These are phyloP conservation scores for Apiosordaria backusii DNA, from an alignment of 495 filamentous ascomycete genomes.

Conservation along the genomic window DNA sequence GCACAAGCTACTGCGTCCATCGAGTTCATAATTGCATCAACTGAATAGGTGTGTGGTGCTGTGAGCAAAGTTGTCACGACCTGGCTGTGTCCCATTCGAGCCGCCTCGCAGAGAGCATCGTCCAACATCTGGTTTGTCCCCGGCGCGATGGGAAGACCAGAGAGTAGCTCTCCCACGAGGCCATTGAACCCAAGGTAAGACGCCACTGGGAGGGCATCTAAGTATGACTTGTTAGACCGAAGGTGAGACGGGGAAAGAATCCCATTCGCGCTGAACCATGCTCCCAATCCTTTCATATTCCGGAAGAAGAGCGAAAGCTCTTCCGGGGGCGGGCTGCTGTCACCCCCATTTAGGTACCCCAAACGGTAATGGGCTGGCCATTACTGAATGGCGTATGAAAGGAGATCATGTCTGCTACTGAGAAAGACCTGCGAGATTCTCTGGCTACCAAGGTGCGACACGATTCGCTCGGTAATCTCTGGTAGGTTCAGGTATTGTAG, in stretches of 20 bases:
- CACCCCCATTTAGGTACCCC: neutral
- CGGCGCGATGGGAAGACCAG: no score
- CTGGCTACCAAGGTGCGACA: no score
- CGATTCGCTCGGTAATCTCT: no score
- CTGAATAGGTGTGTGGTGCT: neutral
- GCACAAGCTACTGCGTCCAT: neutral
- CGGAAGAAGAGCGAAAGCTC: neutral
- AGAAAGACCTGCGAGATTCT: neutral
- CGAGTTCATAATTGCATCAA: neutral
- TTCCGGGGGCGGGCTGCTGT: neutral
- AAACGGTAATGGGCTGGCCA: neutral
- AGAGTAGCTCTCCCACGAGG: neutral
- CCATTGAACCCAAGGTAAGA: neutral
- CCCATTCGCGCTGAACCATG: neutral
- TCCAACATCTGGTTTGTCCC: no score
- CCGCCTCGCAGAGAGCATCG: neutral
- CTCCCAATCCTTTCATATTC: neutral
- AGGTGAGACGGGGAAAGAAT: neutral
- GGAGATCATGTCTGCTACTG: neutral
- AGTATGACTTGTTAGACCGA: neutral
- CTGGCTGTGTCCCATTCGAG: neutral
- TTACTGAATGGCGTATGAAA: neutral
- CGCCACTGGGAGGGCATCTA: neutral
- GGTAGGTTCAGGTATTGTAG: neutral
- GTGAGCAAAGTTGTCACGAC: neutral